Evolutionary conservation across 1,284 basidiomycete species (phyloP).

Genomic region (Ceratobasidium sp.): DNA sequence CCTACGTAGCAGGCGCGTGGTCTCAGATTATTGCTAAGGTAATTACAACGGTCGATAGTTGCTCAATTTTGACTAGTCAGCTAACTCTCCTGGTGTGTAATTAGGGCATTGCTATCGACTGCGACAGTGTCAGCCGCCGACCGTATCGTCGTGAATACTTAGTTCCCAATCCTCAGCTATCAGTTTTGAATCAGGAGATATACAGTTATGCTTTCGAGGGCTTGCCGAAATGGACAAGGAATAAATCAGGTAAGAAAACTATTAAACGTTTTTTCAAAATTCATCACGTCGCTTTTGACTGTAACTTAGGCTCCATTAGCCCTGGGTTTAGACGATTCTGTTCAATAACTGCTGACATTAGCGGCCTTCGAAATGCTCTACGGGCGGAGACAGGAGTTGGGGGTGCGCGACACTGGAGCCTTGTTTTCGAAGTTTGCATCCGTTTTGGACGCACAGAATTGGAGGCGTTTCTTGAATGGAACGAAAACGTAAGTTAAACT

Average conservation of each 20-base stretch:
- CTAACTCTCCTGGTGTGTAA: neutral
- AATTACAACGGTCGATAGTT: neutral
- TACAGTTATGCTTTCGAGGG: constrained; percentile 1
- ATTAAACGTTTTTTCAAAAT: neutral
- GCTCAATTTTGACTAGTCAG: neutral
- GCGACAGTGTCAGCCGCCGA: constrained; percentile 17
- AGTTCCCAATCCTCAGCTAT: neutral
- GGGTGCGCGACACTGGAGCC: constrained; percentile 9
- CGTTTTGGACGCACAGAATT: constrained; percentile 44
- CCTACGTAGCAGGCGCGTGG: constrained; percentile 15
- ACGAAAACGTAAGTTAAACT: constrained; percentile 38
- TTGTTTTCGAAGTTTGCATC: constrained; percentile 37
- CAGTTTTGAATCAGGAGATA: neutral
- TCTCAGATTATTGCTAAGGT: constrained; percentile 37
- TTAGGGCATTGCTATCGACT: constrained; percentile 22
- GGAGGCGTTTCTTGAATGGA: constrained; percentile 41
- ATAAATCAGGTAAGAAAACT: neutral
- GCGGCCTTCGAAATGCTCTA: constrained; percentile 14
- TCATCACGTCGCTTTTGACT: no score
- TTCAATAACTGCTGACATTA: constrained; percentile 20
- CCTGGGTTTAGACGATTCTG: constrained; percentile 21
- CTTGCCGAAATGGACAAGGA: constrained; percentile 10
- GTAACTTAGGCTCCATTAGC: neutral
- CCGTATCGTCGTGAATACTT: constrained; percentile 14
- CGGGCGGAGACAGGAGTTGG: neutral